Evolutionary conservation across 1,284 basidiomycete species (phyloP), one percentile per base, ranked within the genome.

Genomic region (Marasmius fiardii): DNA sequence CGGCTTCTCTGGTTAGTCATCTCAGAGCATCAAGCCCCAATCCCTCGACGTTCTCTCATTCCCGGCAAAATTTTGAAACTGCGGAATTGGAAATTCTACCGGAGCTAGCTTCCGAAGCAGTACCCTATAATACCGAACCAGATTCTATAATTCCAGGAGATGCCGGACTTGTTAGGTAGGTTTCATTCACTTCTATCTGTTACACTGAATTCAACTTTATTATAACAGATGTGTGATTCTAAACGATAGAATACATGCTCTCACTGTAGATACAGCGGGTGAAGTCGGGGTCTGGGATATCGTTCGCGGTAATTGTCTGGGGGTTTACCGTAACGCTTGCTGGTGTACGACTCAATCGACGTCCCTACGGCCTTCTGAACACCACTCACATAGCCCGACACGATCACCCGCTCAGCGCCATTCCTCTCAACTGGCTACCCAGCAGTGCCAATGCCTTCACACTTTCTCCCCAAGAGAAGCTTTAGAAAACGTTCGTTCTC

Each of bases 281-380:
- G 85, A 90, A 61, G 87, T 99, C 3, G 90, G 89, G 0, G 83
- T 95, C 2, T 99, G 97, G 96, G 92, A 99, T 72, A 85, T 99
- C 53, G 78, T 96, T 16, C 79, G 85, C 0, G 87, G 90, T 1
- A 61, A 75, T 1, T 98, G 95, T 69, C 70, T 90, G 1, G 96
- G 96, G 79, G 47, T 95, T 86, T 68, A 62, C 26, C 28, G 26
- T 8, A 49, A 31, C n/a, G n/a, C 26, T 31, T 49, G 39, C 14
- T 20, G 39, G 39, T 41, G 39, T 20, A 20, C 16, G 2, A 41
- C 5, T n/a, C 4, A 7, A n/a, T 20, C 16, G 16, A 16, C 7
- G 4, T 41, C 39, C 16, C 39, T 16, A n/a, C 39, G 7, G 14
- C 7, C 14, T 41, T 16, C 39, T n/a, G 28, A 31, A 31, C 28